phyloP scores from a whole-genome alignment of 345 rosid species.

The Heritiera littoralis region DNA sequence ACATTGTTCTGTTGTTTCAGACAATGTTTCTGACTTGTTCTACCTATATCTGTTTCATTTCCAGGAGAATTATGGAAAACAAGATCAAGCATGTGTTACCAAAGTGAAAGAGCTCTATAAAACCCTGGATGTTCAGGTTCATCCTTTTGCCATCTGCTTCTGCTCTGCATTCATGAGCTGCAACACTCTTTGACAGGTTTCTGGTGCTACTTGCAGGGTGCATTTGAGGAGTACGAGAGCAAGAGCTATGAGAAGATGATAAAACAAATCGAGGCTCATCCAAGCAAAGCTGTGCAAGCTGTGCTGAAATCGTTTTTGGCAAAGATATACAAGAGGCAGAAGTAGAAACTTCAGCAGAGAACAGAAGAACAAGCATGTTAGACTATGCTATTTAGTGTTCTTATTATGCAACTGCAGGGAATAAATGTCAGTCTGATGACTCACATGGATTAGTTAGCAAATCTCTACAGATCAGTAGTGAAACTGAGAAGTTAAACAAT shows the following conservation, averaged over 20 bases:
- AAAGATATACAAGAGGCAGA: conserved; percentile 89
- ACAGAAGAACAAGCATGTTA: not conserved
- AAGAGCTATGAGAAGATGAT: conserved; percentile 65
- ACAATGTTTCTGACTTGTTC: not conserved
- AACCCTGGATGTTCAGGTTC: conserved; percentile 22
- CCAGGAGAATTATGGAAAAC: conserved; percentile 81
- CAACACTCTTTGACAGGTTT: conserved; percentile 2
- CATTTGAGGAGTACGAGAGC: conserved; percentile 70
- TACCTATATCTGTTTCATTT: not conserved
- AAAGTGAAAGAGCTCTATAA: conserved; percentile 66
- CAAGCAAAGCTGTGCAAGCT: conserved; percentile 67
- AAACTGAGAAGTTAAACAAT: not conserved
- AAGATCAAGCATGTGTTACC: conserved; percentile 52
- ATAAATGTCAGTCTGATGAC: not conserved
- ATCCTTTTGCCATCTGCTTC: not conserved
- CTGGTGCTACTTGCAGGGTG: conserved; percentile 35
- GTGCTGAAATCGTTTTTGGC: conserved; percentile 79
- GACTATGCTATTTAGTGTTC: not conserved
- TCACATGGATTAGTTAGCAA: not conserved
- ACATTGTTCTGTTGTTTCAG: not conserved
- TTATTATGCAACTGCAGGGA: not conserved
- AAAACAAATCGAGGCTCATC: conserved; percentile 64
- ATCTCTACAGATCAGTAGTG: not conserved
- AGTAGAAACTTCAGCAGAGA: conserved; percentile 31
- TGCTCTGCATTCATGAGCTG: not conserved